Evolutionary conservation across 2,329 filamentous ascomycete genomes (phyloP), one percentile per base, ranked within the genome.

Genomic region (Cordyceps farinosa): DNA sequence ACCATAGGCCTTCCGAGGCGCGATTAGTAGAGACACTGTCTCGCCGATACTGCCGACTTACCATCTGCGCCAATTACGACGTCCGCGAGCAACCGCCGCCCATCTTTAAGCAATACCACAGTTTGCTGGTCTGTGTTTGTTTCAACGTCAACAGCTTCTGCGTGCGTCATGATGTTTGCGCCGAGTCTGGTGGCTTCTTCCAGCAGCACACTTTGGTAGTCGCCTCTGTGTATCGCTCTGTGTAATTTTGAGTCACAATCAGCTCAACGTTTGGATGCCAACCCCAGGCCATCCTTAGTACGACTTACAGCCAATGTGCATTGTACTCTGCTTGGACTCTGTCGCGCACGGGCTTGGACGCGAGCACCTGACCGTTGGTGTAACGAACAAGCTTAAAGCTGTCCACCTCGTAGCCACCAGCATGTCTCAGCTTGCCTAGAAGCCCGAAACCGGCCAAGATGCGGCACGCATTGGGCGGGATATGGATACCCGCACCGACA

Each of bases 1-100:
- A 51, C 48, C 48, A 51, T 34, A 51, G 17, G 2, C 29, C 48
- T 51, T 7, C 29, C 45, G 4, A 15, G 5, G 10, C 22, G 27
- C 3, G 29, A 51, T 51, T 51, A 51, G 29, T 17, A 32, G 2
- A 29, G 48, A 4, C 8, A 3, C 29, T 51, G 15, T 8, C 29
- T 34, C 5, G 6, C 3, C 13, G 15, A 13, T 22, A 3, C 11
- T 3, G 13, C 51, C 4, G 4, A 40, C 61, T 17, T 58, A 57
- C 61, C 61, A 63, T 63, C 61, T 42, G 61, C 61, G 5, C 61
- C 61, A 36, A 63, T 63, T 22, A 63, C 61, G 32, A 63, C 61
- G 29, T 63, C 61, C 4, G 61, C 61, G 9, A 27, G 9, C 15
- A 63, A 40, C 29, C 44, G 32, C 15, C 61, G 36, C 32, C 53